phyloP scores from a whole-genome alignment of 2,329 filamentous ascomycete species.

The Microsporum canis region DNA sequence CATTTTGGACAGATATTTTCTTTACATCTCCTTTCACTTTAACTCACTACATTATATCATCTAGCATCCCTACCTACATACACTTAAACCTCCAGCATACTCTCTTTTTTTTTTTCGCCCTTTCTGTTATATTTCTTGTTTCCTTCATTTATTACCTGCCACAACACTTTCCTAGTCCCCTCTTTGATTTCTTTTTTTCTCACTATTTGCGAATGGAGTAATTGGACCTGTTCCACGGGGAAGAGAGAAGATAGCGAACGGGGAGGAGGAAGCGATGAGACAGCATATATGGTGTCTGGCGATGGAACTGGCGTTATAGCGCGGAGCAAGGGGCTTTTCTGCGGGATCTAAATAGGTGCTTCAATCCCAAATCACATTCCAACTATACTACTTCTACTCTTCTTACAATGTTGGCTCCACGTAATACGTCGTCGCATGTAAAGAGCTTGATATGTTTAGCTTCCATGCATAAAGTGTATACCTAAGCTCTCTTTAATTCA shows the following conservation, averaged over 20 bases:
- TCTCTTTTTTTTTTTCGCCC: background rate
- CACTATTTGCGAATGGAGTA: constrained; percentile 1
- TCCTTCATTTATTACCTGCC: constrained; percentile 4
- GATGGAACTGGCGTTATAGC: constrained; percentile 16
- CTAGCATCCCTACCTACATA: background rate
- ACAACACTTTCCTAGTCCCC: background rate
- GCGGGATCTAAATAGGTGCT: background rate
- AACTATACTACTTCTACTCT: background rate
- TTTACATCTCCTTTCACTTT: background rate
- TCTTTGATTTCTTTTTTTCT: background rate
- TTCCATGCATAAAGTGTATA: background rate
- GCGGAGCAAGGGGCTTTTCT: background rate
- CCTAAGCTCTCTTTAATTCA: background rate
- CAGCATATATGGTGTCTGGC: constrained; percentile 20
- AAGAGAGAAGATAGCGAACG: constrained; percentile 19
- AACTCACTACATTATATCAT: background rate
- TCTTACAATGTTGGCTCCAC: background rate
- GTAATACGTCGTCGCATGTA: background rate
- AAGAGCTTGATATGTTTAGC: background rate
- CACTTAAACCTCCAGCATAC: background rate
- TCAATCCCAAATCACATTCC: background rate
- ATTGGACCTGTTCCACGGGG: background rate
- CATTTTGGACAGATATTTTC: constrained; percentile 7
- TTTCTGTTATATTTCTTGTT: background rate
- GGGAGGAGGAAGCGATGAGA: background rate